A percentile compares a stretch with the other conserved stretches of the same genome.
Conservation (phyloP, 768 basidiomycete species). For the Rhodotorula paludigena region DNA sequence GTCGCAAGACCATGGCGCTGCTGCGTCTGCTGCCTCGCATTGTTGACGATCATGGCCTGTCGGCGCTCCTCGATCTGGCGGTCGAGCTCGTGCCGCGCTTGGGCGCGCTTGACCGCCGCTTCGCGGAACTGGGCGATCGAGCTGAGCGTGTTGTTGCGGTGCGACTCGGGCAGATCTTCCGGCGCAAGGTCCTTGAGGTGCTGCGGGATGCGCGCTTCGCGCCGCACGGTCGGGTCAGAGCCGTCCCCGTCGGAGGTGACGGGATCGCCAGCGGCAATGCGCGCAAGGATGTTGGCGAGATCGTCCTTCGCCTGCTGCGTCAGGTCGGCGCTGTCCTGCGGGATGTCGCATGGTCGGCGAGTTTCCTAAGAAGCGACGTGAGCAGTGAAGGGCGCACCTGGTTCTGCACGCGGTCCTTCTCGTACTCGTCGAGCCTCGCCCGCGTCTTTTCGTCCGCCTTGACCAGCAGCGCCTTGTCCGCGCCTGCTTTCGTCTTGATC, state of each 20-base stretch:
- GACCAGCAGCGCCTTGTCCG: conserved; percentile 66
- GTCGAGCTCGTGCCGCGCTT: conserved; percentile 69
- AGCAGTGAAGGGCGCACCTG: conserved; percentile 58
- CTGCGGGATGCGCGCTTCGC: conserved; percentile 48
- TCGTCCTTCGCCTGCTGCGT: conserved; percentile 44
- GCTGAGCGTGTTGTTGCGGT: conserved; percentile 84
- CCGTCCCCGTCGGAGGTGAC: conserved; percentile 5
- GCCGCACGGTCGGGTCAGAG: not conserved
- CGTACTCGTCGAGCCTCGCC: conserved; percentile 77
- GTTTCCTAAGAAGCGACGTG: not conserved
- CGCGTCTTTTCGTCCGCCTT: conserved; percentile 96
- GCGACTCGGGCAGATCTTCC: conserved; percentile 87
- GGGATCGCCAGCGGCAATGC: conserved; percentile 27
- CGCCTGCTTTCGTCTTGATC: conserved; percentile 60
- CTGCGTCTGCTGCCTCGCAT: conserved; percentile 56
- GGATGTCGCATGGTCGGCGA: not conserved
- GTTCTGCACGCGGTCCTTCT: conserved; percentile 68
- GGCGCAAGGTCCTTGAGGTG: conserved; percentile 95
- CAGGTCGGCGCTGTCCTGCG: conserved; percentile 66
- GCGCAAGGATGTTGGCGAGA: conserved; percentile 17
- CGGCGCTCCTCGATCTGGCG: conserved; percentile 46
- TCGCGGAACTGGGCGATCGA: conserved; percentile 96
- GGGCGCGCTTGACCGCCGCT: conserved; percentile 81
- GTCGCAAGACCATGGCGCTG: conserved; percentile 53
- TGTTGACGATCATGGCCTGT: conserved; percentile 33